Conservation (phyloP, 2,329 filamentous ascomycete species). For the Pseudogymnoascus sp. region DNA sequence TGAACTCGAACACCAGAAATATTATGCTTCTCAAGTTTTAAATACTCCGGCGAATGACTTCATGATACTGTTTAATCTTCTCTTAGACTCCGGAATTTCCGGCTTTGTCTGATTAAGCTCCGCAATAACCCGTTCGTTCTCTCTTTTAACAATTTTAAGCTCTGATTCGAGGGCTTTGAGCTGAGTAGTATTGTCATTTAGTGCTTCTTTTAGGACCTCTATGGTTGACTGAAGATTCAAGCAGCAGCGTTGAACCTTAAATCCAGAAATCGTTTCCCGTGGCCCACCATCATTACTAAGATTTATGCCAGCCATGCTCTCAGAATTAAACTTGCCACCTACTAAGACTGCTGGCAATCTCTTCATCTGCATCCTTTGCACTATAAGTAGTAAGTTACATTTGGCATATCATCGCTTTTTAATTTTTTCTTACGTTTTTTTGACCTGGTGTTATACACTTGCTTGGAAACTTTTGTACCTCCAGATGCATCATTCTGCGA, state of each 20-base stretch:
- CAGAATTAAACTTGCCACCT: too few species aligned
- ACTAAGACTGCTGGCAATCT: too few species aligned
- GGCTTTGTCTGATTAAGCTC: constrained; percentile 4
- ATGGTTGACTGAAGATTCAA: constrained; percentile 4
- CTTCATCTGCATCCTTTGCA: too few species aligned
- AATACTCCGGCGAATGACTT: background rate
- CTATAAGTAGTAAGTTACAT: too few species aligned
- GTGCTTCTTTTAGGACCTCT: constrained; percentile 11
- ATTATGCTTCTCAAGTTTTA: background rate
- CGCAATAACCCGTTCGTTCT: constrained; percentile 4
- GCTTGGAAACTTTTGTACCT: too few species aligned
- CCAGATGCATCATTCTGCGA: too few species aligned
- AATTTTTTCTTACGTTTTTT: too few species aligned
- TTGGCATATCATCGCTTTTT: too few species aligned
- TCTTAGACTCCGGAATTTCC: background rate
- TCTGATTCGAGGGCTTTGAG: constrained; percentile 1
- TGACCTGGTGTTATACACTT: too few species aligned
- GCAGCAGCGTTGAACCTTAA: background rate
- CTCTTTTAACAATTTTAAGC: constrained; percentile 7
- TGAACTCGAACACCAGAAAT: too few species aligned
- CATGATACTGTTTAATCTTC: constrained; percentile 7
- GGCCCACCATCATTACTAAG: background rate
- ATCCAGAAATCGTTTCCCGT: background rate
- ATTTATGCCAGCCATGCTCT: too few species aligned
- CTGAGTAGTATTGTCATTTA: constrained; percentile 1